Base-by-base conservation (phyloP, 306 rosid genomes). In the Biancaea sappan region DNA sequence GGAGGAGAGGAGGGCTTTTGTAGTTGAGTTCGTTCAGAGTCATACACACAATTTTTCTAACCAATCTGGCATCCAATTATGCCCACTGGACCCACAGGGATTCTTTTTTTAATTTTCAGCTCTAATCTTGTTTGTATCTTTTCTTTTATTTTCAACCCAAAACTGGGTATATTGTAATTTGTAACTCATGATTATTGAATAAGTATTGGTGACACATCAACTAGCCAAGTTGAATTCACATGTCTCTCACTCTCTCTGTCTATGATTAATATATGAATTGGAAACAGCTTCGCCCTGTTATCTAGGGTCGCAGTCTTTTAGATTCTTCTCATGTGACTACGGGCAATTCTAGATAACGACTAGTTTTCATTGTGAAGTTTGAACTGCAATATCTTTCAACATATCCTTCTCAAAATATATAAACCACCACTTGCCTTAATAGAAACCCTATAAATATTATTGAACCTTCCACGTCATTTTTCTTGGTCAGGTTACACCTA, bases 271-370 rank as follows among this genome's bases (percentile, higher is more conserved):
- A 59, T 59, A 16, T 26, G 28, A 56, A 56, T 26, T 29, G 34
- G 37, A 56, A 56, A 52, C 29, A 22, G 29, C 61, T 24, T 54
- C n/a, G 9, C 34, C 64, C 11, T 31, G 15, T 32, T 29, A 84
- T 84, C 81, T 77, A 74, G 60, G 66, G 87, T 80, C 80, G 22
- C 34, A 50, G 24, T 74, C 80, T 34, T 15, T 19, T 57, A 58
- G 88, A 80, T 82, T 84, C 80, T 77, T 79, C 66, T 66, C 85
- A 77, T 51, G 79, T 63, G 79, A 75, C 48, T 62, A 12, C 5
- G 29, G 24, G 65, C 29, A 51, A 28, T 65, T 37, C 43, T 25
- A 18, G 79, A 74, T 38, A 74, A 51, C 44, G 63, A 74, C 64
- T 25, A 14, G 54, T 37, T 29, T 15, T 6, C n/a, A 37, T 35